phyloP scores from a whole-genome alignment of 1,284 basidiomycete species.

The Neonothopanus nambi region DNA sequence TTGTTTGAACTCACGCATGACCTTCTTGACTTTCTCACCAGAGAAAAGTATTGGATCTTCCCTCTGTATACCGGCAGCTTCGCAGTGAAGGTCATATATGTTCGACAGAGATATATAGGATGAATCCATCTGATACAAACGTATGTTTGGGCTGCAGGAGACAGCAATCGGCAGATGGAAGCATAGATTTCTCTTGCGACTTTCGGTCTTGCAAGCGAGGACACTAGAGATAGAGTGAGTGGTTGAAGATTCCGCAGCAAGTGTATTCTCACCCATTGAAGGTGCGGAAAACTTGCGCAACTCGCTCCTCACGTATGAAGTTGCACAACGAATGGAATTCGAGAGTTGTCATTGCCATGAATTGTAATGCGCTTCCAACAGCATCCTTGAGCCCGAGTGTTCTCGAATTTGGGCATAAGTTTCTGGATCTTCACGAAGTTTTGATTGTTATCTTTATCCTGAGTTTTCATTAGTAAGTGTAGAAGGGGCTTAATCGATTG shows the following conservation, averaged over 20 bases:
- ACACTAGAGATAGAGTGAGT: conserved; percentile 57
- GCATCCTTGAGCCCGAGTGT: conserved; percentile 81
- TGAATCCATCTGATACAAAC: conserved; percentile 89
- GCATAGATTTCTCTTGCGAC: conserved; percentile 85
- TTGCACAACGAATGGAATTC: conserved; percentile 90
- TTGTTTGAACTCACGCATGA: conserved; percentile 62
- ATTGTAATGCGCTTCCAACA: conserved; percentile 92
- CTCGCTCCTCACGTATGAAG: conserved; percentile 91
- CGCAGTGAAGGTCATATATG: conserved; percentile 91
- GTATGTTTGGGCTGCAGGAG: conserved; percentile 82
- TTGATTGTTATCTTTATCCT: conserved; percentile 95
- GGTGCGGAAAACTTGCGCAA: conserved; percentile 90
- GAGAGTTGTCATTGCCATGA: conserved; percentile 90
- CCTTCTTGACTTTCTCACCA: conserved; percentile 80
- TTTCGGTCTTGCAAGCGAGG: conserved; percentile 88
- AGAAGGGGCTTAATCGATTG: conserved; percentile 4
- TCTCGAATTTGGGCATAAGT: conserved; percentile 91
- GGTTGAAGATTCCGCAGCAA: conserved; percentile 15
- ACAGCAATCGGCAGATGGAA: conserved; percentile 93
- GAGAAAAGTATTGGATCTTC: conserved; percentile 89
- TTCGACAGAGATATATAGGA: conserved; percentile 93
- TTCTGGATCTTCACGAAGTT: conserved; percentile 92
- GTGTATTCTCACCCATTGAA: conserved; percentile 77
- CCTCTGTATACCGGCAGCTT: conserved; percentile 73
- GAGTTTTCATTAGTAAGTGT: conserved; percentile 14